Evolutionary conservation across 371 early-diverging fungal species (phyloP).

Genomic region (Cokeromyces recurvatus): DNA sequence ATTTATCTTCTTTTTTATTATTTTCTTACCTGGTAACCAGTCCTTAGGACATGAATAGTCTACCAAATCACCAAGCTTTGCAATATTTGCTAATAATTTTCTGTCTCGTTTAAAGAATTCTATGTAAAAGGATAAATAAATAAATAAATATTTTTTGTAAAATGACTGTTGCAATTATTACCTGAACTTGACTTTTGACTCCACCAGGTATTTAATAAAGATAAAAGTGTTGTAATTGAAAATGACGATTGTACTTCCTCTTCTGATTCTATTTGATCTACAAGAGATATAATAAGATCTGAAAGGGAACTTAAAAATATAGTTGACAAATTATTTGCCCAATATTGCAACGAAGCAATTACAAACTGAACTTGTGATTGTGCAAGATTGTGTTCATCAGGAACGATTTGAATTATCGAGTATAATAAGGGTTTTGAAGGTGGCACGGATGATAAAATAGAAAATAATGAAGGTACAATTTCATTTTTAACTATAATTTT

Average conservation of each 20-base stretch:
- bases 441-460: conserved; percentile 12
- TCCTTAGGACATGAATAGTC: conserved; percentile 19
- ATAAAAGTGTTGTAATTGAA: neutral
- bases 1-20: neutral
- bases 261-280: conserved; percentile 5
- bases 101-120: conserved; percentile 16
- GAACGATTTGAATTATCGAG: conserved; percentile 11
- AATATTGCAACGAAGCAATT: conserved; percentile 11
- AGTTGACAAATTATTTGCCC: conserved; percentile 1
- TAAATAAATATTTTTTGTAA: neutral
- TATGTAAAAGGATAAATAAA: neutral
- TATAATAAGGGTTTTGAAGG: conserved; percentile 20
- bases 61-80: conserved; percentile 2
- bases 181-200: conserved; percentile 4
- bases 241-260: neutral
- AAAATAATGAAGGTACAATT: conserved; percentile 17
- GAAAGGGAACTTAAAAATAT: neutral
- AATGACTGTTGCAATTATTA: neutral
- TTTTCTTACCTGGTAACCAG: conserved; percentile 18
- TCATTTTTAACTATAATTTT: conserved; percentile 18
- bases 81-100: neutral
- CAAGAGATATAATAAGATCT: neutral
- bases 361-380: conserved; percentile 8
- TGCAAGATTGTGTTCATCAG: neutral
- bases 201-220: conserved; percentile 12